Evolutionary conservation across 2,329 filamentous ascomycete genomes (phyloP), one percentile per base, ranked within the genome.

Genomic region (Penicillium sp.): DNA sequence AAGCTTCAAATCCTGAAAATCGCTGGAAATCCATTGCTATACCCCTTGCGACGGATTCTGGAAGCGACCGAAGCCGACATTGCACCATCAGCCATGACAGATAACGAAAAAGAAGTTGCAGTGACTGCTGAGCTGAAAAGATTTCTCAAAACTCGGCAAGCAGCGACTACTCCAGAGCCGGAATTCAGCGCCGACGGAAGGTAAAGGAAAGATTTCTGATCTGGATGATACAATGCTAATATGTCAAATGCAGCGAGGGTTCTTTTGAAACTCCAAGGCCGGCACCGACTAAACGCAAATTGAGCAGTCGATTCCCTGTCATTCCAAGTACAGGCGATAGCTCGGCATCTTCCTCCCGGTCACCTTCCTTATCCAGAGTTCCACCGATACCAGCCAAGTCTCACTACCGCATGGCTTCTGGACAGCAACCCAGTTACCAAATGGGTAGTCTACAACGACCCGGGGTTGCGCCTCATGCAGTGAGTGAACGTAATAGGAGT

Each of bases 1-100:
- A 92, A 87, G 38, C 69, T 96, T 42, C 85, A 90, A 59, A 84
- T 93, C 49, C 73, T 96, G 39, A 95, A 94, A 62, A 78, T 95
- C 23, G 84, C 90, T 41, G 87, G 87, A 30, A 95, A 95, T 52
- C 85, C 85, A 6, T 76, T 95, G 41, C 77, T 75, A 41, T 90
- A 90, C 52, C 88, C 88, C 3, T 82, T 85, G 11, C 78, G 75
- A 51, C 80, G 84, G 48, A 72, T 83, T 10, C 62, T 87, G 16
- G 78, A 82, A 50, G 67, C 77, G 8, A 77, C 79, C 44, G 81
- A 85, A 51, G 77, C 71, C 39, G 82, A 85, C 52, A 73, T 80
- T 18, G 76, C 74, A 64, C 47, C 64, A 9, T 68, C 70, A 23
- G 66, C 69, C 12, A 67, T 73, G 51, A 72, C 71, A 16, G 76